Conservation (phyloP, 768 basidiomycete genomes). For the Leccinum longicurvipes region DNA sequence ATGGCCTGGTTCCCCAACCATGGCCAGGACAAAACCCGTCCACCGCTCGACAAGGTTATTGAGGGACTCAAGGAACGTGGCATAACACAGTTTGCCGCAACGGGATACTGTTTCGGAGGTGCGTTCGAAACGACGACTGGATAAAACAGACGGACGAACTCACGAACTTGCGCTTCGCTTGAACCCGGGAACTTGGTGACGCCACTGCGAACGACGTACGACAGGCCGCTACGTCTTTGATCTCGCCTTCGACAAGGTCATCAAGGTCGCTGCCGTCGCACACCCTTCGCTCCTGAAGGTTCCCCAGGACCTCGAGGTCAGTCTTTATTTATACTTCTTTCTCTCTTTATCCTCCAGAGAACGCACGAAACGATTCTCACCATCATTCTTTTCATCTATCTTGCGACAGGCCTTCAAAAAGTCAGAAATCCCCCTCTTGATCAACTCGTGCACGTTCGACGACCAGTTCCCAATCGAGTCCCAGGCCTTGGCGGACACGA, state of each 20-base stretch:
- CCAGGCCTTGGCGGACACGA: conserved; percentile 44
- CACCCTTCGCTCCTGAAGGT: conserved; percentile 64
- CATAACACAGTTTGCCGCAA: conserved; percentile 53
- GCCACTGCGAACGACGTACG: background rate
- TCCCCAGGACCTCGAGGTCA: conserved; percentile 61
- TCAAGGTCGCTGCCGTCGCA: conserved; percentile 46
- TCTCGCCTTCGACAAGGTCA: conserved; percentile 53
- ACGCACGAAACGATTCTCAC: background rate
- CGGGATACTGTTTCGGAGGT: conserved; percentile 73
- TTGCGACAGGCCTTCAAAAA: conserved; percentile 44
- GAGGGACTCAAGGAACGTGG: conserved; percentile 55
- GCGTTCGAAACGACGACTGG: conserved; percentile 5
- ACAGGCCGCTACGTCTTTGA: conserved; percentile 41
- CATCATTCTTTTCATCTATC: background rate
- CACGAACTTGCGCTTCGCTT: background rate
- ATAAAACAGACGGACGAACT: background rate
- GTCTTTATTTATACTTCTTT: background rate
- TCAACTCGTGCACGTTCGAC: conserved; percentile 63
- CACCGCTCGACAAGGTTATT: conserved; percentile 49
- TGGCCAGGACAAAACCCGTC: conserved; percentile 38
- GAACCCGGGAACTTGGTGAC: background rate
- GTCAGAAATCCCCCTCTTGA: conserved; percentile 56
- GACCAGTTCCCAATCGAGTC: conserved; percentile 45
- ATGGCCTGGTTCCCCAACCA: conserved; percentile 43
- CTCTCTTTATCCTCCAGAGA: background rate